These are phyloP conservation scores for Podospora bellae-mahoneyi DNA, from an alignment of 495 filamentous ascomycete genomes.

Conservation along the genomic window DNA sequence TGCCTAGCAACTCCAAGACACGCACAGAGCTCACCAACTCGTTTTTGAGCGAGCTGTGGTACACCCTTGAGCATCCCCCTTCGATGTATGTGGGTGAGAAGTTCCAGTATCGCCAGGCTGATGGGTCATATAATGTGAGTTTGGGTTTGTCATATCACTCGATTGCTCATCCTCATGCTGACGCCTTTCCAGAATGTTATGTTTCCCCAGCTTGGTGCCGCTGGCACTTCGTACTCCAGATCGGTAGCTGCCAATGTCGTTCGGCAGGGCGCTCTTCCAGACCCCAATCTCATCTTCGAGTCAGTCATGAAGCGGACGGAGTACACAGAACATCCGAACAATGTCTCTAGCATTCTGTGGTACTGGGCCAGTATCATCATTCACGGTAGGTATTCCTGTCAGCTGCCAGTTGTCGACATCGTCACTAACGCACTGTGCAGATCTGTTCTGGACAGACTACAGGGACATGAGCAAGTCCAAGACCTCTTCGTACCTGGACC, in stretches of 20 bases:
- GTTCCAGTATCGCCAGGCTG: constrained; percentile 64
- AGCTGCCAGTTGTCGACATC: neutral
- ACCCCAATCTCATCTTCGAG: constrained; percentile 76
- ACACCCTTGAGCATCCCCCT: constrained; percentile 56
- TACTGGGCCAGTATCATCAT: constrained; percentile 89
- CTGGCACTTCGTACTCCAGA: constrained; percentile 63
- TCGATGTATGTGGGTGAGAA: constrained; percentile 60
- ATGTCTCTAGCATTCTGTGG: constrained; percentile 83
- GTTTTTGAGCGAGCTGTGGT: constrained; percentile 70
- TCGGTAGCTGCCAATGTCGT: constrained; percentile 63
- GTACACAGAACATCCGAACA: constrained; percentile 55
- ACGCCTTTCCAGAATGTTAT: constrained; percentile 36
- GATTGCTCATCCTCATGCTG: neutral
- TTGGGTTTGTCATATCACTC: neutral
- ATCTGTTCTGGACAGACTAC: constrained; percentile 43
- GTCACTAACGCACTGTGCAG: constrained; percentile 11
- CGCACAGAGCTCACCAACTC: constrained; percentile 62
- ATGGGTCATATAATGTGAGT: constrained; percentile 60
- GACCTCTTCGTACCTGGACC: constrained; percentile 82
- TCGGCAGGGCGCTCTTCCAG: constrained; percentile 63
- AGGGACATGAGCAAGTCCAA: constrained; percentile 54
- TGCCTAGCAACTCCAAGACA: constrained; percentile 60
- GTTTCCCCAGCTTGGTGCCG: constrained; percentile 45
- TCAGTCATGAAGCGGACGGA: constrained; percentile 51
- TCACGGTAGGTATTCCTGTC: constrained; percentile 48